phyloP scores from a whole-genome alignment of 495 filamentous ascomycete genomes.

The Daldinia bambusicola region DNA sequence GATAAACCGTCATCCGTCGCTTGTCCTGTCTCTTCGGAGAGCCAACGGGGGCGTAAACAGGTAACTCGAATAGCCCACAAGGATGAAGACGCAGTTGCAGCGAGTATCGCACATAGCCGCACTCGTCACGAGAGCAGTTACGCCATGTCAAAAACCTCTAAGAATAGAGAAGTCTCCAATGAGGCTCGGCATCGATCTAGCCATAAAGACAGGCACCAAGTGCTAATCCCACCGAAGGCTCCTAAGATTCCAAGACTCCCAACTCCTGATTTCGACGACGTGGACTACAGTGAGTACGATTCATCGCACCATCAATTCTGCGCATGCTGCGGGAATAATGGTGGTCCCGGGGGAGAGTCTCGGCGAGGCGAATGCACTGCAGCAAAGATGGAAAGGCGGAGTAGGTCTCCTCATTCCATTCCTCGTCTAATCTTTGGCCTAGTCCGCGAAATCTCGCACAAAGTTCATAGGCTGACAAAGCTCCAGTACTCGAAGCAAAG shows the following conservation, averaged over 20 bases:
- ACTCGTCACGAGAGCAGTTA: background rate
- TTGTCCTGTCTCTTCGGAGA: background rate
- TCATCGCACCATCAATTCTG: constrained; percentile 31
- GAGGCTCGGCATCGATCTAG: background rate
- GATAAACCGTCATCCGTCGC: background rate
- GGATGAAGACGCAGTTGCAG: background rate
- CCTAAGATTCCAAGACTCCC: constrained; percentile 45
- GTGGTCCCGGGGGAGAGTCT: background rate
- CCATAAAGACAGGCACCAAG: constrained; percentile 20
- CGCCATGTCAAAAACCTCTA: background rate
- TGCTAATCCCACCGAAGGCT: constrained; percentile 32
- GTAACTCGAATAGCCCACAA: constrained; percentile 7
- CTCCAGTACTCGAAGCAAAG: constrained; percentile 20
- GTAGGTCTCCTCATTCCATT: constrained; percentile 22
- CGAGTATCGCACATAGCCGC: background rate
- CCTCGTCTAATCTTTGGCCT: background rate
- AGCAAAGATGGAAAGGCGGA: constrained; percentile 43
- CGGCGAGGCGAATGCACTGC: constrained; percentile 1
- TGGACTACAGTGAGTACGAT: constrained; percentile 14
- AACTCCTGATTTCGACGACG: constrained; percentile 44
- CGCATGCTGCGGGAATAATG: constrained; percentile 33
- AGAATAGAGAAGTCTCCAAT: background rate
- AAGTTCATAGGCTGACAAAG: constrained; percentile 11
- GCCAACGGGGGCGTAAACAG: constrained; percentile 3
- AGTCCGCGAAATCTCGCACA: background rate